These are phyloP conservation scores for Globisporangium mamillatum DNA, from an alignment of 352 stramenopile genomes.

Conservation along the genomic window DNA sequence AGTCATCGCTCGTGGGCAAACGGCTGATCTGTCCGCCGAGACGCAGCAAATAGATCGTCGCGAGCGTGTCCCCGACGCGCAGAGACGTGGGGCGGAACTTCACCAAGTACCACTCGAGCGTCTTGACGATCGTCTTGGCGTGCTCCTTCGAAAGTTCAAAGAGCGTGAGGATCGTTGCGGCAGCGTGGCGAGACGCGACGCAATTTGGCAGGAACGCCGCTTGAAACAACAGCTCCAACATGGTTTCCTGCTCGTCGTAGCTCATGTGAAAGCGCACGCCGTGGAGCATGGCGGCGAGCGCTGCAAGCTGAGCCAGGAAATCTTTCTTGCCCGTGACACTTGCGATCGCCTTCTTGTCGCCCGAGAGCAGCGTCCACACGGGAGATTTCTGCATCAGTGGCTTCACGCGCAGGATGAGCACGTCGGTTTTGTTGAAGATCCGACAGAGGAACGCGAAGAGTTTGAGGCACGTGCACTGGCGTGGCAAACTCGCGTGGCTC, in stretches of 20 bases:
- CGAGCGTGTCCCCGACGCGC: slow-evolving; percentile 51
- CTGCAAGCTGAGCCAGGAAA: slow-evolving; percentile 45
- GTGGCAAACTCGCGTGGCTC: slow-evolving; percentile 38
- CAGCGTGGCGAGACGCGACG: slow-evolving; percentile 53
- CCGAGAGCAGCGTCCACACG: slow-evolving; percentile 35
- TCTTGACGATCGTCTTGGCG: slow-evolving; percentile 36
- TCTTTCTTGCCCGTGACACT: slow-evolving; percentile 49
- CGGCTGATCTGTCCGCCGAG: slow-evolving; percentile 60
- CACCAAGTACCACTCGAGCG: slow-evolving; percentile 52
- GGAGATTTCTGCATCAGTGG: slow-evolving; percentile 54
- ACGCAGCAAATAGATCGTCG: slow-evolving; percentile 62
- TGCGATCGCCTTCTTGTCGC: slow-evolving; percentile 49
- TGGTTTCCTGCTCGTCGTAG: slow-evolving; percentile 23
- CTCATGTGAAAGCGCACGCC: slow-evolving; percentile 51
- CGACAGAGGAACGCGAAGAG: slow-evolving; percentile 61
- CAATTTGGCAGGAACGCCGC: slow-evolving; percentile 47
- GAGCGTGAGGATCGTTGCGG: slow-evolving; percentile 48
- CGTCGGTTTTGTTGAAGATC: slow-evolving; percentile 46
- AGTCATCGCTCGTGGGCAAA: slow-evolving; percentile 23
- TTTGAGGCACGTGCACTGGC: slow-evolving; percentile 50
- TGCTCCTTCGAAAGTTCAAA: slow-evolving; percentile 40
- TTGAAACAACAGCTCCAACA: slow-evolving; percentile 57
- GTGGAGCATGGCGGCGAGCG: slow-evolving; percentile 51
- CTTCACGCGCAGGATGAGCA: slow-evolving; percentile 34
- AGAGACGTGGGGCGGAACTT: slow-evolving; percentile 45